Evolutionary conservation across 2,329 filamentous ascomycete species (phyloP), one percentile per base, ranked within the genome.

Genomic region (Polychaeton citri): DNA sequence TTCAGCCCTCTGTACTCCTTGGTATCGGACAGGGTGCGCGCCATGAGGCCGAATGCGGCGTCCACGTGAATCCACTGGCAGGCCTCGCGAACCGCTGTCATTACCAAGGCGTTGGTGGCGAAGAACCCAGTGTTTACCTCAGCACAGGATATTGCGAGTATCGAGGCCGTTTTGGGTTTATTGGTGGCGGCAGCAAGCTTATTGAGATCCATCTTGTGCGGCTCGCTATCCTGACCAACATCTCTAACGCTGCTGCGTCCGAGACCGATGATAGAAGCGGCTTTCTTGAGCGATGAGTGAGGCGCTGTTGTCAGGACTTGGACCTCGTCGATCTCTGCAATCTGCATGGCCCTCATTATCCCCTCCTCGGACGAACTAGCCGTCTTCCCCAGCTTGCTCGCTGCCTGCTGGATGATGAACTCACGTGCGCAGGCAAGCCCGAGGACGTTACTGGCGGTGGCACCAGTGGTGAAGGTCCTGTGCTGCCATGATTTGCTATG

Each of bases 31-130:
- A 95, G 66, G 1, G 76, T 56, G 10, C 85, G 71, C 1, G 74
- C 80, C 52, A 92, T 85, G 9, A 94, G 71, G 0, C 88, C 88
- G 54, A 96, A 94, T 0, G 88, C 87, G 66, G 81, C 87, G 50
- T 95, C 88, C 6, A 88, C 77, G 56, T 96, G 88, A 26, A 95
- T 68, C 87, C 87, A 95, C 1, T 84, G 79, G 30, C 82, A 85
- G 26, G 94, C 53, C 4, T 64, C 60, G 40, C 87, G 71, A 24
- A 95, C 59, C 37, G 65, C 64, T 37, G 59, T 50, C 58, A 76
- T 77, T 42, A 86, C 75, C 3, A 68, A 64, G 1, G 64, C 72
- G 2, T 60, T 59, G 20, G 68, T 81, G 19, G 83, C 79, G 54
- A 86, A 95, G 4, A 77, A 67, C 1, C 87, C 86, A 0, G 86